Conservation (phyloP, 1,284 basidiomycete genomes). For the Austropuccinia psidii region DNA sequence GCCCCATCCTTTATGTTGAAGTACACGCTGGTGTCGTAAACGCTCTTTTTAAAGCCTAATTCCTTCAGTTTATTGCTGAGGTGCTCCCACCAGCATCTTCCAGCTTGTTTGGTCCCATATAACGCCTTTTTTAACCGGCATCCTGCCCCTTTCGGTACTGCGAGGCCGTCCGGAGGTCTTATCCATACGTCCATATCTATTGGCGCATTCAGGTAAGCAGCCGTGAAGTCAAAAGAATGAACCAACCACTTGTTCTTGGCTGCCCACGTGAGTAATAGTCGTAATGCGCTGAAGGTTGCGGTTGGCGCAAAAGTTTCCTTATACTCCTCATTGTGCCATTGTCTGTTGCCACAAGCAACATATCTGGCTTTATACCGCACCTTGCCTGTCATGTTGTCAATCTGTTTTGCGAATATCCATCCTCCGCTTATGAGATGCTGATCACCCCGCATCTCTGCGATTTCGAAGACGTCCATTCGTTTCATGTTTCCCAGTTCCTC, state of each 20-base stretch:
- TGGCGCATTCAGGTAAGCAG: neutral
- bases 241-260: neutral
- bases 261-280: neutral
- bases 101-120: neutral
- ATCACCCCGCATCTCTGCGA: neutral
- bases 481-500: neutral
- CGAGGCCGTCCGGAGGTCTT: neutral
- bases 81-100: neutral
- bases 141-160: neutral
- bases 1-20: neutral
- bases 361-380: neutral
- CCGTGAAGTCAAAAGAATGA: neutral
- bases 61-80: neutral
- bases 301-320: neutral
- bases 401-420: neutral
- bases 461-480: neutral
- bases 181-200: neutral
- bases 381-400: neutral
- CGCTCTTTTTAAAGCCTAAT: neutral
- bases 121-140: neutral
- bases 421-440: neutral
- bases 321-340: neutral
- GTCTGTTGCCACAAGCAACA: neutral
- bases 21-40: neutral
- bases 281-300: neutral